A percentile compares a stretch with the other conserved stretches of the same genome.
Conservation (phyloP, 1,284 basidiomycete genomes). For the Cystobasidium sp. region DNA sequence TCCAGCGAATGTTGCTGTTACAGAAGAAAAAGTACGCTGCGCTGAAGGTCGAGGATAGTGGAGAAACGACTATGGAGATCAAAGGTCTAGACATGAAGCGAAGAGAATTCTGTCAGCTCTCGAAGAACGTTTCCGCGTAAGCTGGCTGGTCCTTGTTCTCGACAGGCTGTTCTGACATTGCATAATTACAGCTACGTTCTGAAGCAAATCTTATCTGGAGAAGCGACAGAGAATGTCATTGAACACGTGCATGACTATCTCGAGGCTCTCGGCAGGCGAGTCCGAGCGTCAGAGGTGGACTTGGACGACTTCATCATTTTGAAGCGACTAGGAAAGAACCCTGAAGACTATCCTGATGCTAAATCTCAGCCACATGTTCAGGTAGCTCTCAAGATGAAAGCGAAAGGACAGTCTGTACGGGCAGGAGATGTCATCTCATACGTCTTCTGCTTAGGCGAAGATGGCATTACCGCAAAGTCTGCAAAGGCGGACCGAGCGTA, state of each 20-base stretch:
- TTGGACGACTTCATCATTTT: conserved; percentile 92
- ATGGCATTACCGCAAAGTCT: conserved; percentile 72
- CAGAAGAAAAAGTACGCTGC: conserved; percentile 99
- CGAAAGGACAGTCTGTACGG: conserved; percentile 76
- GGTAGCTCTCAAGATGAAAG: conserved; percentile 89
- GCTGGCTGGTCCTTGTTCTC: too few relatives aligned
- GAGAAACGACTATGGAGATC: conserved; percentile 74
- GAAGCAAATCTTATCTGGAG: conserved; percentile 87
- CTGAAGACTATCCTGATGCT: conserved; percentile 93
- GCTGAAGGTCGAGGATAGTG: conserved; percentile 83
- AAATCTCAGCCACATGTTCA: conserved; percentile 96
- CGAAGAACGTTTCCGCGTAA: conserved; percentile 89
- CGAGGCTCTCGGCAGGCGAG: conserved; percentile 70
- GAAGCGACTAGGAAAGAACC: conserved; percentile 94
- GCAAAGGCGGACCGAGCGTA: conserved; percentile 88
- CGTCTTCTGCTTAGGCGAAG: conserved; percentile 82
- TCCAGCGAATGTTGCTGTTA: conserved; percentile 86
- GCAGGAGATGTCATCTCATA: conserved; percentile 95
- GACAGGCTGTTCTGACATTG: too few relatives aligned
- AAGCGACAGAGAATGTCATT: conserved; percentile 85
- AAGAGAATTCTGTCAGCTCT: conserved; percentile 88
- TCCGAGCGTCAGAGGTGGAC: conserved; percentile 75
- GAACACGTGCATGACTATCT: conserved; percentile 93
- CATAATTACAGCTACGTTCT: conserved; percentile 79
- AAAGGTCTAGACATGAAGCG: conserved; percentile 99